These are phyloP conservation scores for Candida fluviatilis DNA, from an alignment of 805 yeast species.

Conservation along the genomic window DNA sequence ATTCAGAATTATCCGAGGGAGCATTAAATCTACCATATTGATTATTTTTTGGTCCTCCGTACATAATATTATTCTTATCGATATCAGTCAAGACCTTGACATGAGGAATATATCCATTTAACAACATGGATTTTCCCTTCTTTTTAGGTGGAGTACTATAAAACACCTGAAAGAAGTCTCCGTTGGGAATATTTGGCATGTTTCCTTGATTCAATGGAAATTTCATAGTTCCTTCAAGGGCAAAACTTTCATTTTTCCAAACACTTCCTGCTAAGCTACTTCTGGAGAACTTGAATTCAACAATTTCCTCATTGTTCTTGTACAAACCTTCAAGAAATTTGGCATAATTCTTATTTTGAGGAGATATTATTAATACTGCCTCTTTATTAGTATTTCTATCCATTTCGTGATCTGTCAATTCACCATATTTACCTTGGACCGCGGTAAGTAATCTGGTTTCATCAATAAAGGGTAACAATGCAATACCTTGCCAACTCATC, in stretches of 20 bases:
- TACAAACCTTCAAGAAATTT: conserved; percentile 37
- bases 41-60: conserved; percentile 35
- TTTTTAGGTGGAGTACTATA: conserved; percentile 60
- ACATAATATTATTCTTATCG: conserved; percentile 60
- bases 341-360: conserved; percentile 49
- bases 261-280: conserved; percentile 61
- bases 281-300: conserved; percentile 44
- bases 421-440: conserved; percentile 60
- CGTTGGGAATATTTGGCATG: conserved; percentile 42
- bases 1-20: conserved; percentile 28
- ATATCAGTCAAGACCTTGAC: conserved; percentile 57
- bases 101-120: conserved; percentile 73
- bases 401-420: conserved; percentile 62
- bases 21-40: conserved; percentile 24
- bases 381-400: conserved; percentile 66
- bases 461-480: conserved; percentile 85
- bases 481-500: conserved; percentile 94
- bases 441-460: conserved; percentile 66
- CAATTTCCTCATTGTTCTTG: conserved; percentile 26
- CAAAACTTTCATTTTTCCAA: conserved; percentile 28
- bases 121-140: conserved; percentile 74
- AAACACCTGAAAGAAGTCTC: conserved; percentile 38
- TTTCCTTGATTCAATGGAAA: conserved; percentile 48
- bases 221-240: conserved; percentile 26
- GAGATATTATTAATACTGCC: conserved; percentile 68